Evolutionary conservation across 306 rosid genomes (phyloP).

Genomic region (Pueraria montana): DNA sequence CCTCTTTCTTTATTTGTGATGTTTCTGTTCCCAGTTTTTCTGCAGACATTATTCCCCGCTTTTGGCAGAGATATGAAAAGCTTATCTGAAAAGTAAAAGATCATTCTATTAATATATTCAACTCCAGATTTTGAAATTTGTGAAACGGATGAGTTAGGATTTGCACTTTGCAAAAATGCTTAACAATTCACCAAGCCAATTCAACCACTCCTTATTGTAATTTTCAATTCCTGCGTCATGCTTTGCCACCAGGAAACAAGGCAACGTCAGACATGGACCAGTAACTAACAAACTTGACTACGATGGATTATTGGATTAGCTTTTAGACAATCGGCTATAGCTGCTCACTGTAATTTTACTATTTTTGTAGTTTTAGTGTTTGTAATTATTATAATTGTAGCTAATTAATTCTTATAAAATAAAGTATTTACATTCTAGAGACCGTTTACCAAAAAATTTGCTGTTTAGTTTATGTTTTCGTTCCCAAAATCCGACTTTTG

Average conservation of each 20-base stretch:
- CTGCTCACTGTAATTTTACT: neutral
- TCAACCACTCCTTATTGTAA: neutral
- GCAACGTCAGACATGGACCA: neutral
- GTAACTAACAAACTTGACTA: neutral
- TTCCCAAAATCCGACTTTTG: neutral
- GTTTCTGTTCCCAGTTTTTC: conserved; percentile 8
- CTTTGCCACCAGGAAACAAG: neutral
- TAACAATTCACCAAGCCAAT: neutral
- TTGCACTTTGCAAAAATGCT: neutral
- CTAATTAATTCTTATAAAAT: too few species aligned
- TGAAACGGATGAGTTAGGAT: neutral
- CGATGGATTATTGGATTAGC: neutral
- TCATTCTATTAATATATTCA: neutral
- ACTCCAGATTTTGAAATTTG: neutral
- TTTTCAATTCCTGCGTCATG: neutral
- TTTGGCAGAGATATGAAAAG: neutral
- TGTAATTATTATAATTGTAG: neutral
- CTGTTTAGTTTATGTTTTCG: too few species aligned
- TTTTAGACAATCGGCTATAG: neutral
- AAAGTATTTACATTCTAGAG: too few species aligned
- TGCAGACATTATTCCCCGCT: neutral
- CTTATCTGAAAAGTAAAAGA: neutral
- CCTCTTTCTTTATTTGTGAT: neutral
- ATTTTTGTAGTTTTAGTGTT: neutral
- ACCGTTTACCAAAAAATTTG: too few species aligned